Evolutionary conservation across 208 protist genomes (phyloP).

Genomic region (Strigomonas culicis): DNA sequence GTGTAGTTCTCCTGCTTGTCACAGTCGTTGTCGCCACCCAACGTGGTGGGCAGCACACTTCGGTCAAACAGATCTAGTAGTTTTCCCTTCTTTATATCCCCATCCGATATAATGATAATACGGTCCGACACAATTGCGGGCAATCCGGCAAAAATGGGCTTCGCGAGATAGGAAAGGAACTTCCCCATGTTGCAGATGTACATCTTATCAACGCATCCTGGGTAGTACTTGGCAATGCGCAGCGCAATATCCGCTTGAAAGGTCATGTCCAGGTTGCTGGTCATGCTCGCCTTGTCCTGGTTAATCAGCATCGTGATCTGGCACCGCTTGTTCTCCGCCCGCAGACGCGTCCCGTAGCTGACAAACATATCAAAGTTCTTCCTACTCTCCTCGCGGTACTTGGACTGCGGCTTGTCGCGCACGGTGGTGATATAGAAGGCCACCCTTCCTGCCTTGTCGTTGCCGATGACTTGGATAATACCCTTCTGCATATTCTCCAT

Average conservation of each 20-base stretch:
- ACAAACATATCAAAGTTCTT: conserved; percentile 74
- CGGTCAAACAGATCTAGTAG: conserved; percentile 58
- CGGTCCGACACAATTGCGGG: conserved; percentile 60
- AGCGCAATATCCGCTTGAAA: conserved; percentile 74
- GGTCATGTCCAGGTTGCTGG: conserved; percentile 69
- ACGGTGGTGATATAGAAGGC: conserved; percentile 54
- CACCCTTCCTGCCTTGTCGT: conserved; percentile 60
- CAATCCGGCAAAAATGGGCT: conserved; percentile 64
- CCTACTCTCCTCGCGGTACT: conserved; percentile 38
- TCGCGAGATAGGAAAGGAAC: conserved; percentile 43
- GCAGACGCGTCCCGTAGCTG: conserved; percentile 67
- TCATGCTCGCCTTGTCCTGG: conserved; percentile 66
- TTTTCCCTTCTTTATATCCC: conserved; percentile 46
- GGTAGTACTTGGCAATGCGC: conserved; percentile 76
- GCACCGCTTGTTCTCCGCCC: conserved; percentile 48
- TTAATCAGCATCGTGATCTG: conserved; percentile 75
- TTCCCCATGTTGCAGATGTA: conserved; percentile 79
- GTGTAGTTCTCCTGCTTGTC: conserved; percentile 49
- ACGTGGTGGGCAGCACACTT: conserved; percentile 44
- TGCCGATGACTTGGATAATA: conserved; percentile 73
- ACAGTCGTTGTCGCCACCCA: conserved; percentile 70
- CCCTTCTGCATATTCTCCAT: conserved; percentile 54
- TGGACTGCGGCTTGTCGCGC: conserved; percentile 41
- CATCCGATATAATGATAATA: conserved; percentile 61
- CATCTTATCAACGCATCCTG: conserved; percentile 65